Evolutionary conservation across 75 land plant species (phyloP).

Genomic region (Chamaecyparis obtusa): DNA sequence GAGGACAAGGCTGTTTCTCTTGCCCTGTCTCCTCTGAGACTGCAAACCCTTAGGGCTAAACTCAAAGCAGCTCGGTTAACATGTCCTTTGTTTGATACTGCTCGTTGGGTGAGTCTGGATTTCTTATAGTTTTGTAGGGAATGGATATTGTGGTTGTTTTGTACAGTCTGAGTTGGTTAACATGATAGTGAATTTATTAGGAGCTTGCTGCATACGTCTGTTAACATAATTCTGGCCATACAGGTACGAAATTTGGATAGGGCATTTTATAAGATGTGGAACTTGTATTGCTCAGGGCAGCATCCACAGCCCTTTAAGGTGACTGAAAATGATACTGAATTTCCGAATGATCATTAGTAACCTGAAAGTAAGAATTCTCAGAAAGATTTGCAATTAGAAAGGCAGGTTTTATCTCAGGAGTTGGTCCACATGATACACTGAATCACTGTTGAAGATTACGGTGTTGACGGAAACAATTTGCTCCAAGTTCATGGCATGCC

Average conservation of each 20-base stretch:
- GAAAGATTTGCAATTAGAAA: neutral
- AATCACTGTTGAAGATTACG: neutral
- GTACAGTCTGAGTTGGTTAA: neutral
- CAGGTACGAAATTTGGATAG: conserved; percentile 93
- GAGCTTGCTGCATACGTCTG: neutral
- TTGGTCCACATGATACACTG: conserved; percentile 12
- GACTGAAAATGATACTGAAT: conserved; percentile 71
- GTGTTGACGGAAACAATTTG: conserved; percentile 5
- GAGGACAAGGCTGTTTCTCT: conserved; percentile 87
- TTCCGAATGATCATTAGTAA: conserved; percentile 38
- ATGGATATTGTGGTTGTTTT: neutral
- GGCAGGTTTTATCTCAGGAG: neutral
- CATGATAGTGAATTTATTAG: neutral
- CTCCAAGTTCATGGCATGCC: neutral
- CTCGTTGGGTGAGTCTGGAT: conserved; percentile 78
- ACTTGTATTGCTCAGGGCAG: conserved; percentile 78
- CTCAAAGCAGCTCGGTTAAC: conserved; percentile 77
- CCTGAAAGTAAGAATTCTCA: neutral
- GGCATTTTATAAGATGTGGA: conserved; percentile 98
- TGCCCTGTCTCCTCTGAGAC: conserved; percentile 59
- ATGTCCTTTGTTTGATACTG: conserved; percentile 92
- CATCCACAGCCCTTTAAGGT: conserved; percentile 93
- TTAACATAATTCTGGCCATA: neutral
- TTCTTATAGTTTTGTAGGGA: neutral
- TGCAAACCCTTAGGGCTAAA: conserved; percentile 58